These are phyloP conservation scores for Leishmania arabica DNA, from an alignment of 208 protist species.

Conservation along the genomic window DNA sequence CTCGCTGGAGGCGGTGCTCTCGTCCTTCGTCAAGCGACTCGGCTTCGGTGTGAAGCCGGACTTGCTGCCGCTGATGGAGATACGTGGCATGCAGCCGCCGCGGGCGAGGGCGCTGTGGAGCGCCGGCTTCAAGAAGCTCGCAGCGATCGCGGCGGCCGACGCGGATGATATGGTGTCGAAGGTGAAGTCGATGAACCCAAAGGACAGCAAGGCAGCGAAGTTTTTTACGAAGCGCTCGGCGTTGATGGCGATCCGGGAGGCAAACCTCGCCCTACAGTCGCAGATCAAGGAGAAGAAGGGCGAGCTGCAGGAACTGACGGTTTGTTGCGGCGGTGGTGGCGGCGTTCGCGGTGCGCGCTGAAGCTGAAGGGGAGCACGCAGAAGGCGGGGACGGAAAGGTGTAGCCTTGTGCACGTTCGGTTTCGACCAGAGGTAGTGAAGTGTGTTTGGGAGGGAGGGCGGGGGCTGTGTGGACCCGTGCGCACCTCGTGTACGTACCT, in stretches of 20 bases:
- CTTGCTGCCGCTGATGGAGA: constrained; percentile 91
- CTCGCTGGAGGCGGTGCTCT: constrained; percentile 84
- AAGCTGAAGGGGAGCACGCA: not conserved
- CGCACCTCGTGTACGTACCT: not conserved
- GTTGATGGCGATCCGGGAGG: constrained; percentile 59
- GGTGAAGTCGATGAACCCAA: constrained; percentile 58
- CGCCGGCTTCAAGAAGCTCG: constrained; percentile 67
- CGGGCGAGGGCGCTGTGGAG: constrained; percentile 86
- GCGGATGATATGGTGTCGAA: constrained; percentile 62
- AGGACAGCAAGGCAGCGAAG: constrained; percentile 63
- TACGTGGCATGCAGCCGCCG: constrained; percentile 68
- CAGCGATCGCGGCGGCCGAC: constrained; percentile 51
- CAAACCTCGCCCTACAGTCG: constrained; percentile 54
- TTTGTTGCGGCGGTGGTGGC: constrained; percentile 2
- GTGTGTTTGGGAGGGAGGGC: not conserved
- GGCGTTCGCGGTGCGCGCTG: constrained; percentile 1
- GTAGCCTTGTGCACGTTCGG: not conserved
- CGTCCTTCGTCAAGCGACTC: constrained; percentile 85
- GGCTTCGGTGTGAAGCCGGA: constrained; percentile 91
- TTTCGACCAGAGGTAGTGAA: not conserved
- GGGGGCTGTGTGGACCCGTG: not conserved
- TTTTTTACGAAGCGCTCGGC: constrained; percentile 75
- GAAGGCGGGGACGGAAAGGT: not conserved
- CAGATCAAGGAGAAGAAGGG: constrained; percentile 75
- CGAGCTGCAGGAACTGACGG: constrained; percentile 65